Base-by-base conservation (phyloP, 2,329 filamentous ascomycete genomes). In the Paramyrothecium sp. region DNA sequence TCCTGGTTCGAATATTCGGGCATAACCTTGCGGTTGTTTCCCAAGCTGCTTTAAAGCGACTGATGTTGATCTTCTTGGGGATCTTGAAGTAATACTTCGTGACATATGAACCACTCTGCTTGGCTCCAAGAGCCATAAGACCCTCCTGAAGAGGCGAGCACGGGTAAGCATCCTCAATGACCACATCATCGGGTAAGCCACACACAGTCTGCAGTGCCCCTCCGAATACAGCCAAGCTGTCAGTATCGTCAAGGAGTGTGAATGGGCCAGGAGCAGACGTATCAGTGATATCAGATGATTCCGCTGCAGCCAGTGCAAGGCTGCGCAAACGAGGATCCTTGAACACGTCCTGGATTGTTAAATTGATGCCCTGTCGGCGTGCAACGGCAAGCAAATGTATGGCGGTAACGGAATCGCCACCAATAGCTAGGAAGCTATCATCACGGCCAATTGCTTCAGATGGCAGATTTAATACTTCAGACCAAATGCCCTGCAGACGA, bases 341-440 rank as follows among this genome's bases (percentile, higher is more conserved):
- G 23, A 63, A 60, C 3, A 64, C 33, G 7, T 57, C 55, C 8
- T 57, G 57, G 5, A 60, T 58, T 7, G 58, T 53, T 2, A 63
- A 51, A 8, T 22, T 19, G 2, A 58, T 13, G 0, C 56, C 57
- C 2, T 8, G 47, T 13, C 57, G 51, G 16, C 59, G 57, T 5
- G 56, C 57, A 16, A 17, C 21, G 1, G 57, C 56, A 4, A 60
- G 55, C 12, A 64, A 49, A n/a, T 34, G 12, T 26, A 65, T 65
- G 1, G 63, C 61, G 11, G 58, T 19, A 13, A 64, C 49, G 0
- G 60, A 62, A 20, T 61, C 62, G 7, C 61, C 61, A 3, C 60
- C 60, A n/a, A 61, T 53, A 2, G 54, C 54, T n/a, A 62, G 52
- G 41, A 61, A 61, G 12, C 20, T 59, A 10, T 61, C 57, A 2